Evolutionary conservation across 257 asterid species (phyloP), one percentile per base, ranked within the genome.

Genomic region (Orobanche coerulescens): DNA sequence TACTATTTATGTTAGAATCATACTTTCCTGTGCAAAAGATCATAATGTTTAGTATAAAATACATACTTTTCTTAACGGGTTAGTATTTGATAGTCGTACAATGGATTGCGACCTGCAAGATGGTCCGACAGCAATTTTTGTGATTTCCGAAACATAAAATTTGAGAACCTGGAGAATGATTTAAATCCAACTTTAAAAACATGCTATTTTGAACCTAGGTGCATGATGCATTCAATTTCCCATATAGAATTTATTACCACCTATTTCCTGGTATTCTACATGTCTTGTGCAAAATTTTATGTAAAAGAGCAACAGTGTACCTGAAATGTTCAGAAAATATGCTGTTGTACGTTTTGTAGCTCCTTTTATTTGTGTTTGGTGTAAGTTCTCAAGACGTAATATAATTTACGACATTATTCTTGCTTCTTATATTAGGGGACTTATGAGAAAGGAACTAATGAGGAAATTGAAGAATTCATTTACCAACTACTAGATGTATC

Each of bases 381-480:
- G 36, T 58, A 7, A 33, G 34, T 51, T 51, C 34, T 40, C 44
- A 31, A 6, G 26, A 23, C 48, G 46, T 56, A 19, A 20, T 52
- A 20, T 36, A 19, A 53, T 10, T 11, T 24, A 39, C n/a, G 51
- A 55, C 25, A 19, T 39, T 46, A 25, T 58, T 30, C 64, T 61
- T 43, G 56, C 58, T 50, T 56, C 37, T 37, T 68, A 66, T 75
- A 78, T 65, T 78, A 92, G 96, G 95, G 72, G 37, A 84, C 91
- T 34, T 92, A 86, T 64, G 95, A 88, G 81, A 92, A 88, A 80
- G 96, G 98, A 56, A 81, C 96, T 23, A 84, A 78, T 10, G 78
- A 80, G 74, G 98, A 92, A 24, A 86, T 92, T 61, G 98, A 84
- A 68, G 95, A 84, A 71, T 92, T 92, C 78, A 80, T 92, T 50